Evolutionary conservation across 1,284 basidiomycete species (phyloP).

Genomic region (Uromyces viciae-fabae): DNA sequence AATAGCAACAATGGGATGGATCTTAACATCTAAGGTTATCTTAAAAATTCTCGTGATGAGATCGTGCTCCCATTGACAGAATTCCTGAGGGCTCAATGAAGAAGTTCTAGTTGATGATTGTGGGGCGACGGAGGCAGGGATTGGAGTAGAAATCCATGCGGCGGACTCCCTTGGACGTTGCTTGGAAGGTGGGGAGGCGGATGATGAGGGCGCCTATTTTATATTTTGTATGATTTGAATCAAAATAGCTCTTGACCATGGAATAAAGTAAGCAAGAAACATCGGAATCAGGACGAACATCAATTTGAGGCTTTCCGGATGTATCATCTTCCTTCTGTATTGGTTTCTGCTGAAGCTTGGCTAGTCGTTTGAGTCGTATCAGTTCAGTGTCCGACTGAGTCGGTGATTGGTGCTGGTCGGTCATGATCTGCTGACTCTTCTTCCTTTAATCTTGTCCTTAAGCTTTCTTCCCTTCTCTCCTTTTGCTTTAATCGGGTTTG

Average conservation of each 20-base stretch:
- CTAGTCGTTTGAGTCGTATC: slow-evolving; percentile 39
- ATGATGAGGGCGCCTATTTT: background rate
- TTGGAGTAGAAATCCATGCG: background rate
- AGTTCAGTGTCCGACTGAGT: slow-evolving; percentile 23
- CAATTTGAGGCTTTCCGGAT: background rate
- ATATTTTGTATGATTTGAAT: background rate
- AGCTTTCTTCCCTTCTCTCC: background rate
- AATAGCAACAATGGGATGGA: background rate
- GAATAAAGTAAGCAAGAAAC: background rate
- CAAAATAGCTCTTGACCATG: background rate
- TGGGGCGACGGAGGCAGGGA: background rate
- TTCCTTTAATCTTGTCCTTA: too few relatives aligned
- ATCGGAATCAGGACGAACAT: background rate
- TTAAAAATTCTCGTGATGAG: slow-evolving; percentile 32
- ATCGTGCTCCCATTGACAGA: slow-evolving; percentile 37
- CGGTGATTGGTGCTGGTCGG: background rate
- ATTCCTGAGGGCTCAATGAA: slow-evolving; percentile 11
- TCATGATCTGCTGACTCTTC: too few relatives aligned
- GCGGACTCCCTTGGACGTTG: background rate
- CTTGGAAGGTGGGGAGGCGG: background rate
- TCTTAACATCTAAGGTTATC: slow-evolving; percentile 34
- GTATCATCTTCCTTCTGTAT: background rate
- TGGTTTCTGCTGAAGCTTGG: slow-evolving; percentile 26
- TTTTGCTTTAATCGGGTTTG: background rate
- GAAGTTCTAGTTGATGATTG: background rate